Percentiles rank a stretch among this genome's conserved stretches.
These are phyloP conservation scores for Aureobasidium sp. DNA, from an alignment of 2,329 filamentous ascomycete genomes.

Conservation along the genomic window DNA sequence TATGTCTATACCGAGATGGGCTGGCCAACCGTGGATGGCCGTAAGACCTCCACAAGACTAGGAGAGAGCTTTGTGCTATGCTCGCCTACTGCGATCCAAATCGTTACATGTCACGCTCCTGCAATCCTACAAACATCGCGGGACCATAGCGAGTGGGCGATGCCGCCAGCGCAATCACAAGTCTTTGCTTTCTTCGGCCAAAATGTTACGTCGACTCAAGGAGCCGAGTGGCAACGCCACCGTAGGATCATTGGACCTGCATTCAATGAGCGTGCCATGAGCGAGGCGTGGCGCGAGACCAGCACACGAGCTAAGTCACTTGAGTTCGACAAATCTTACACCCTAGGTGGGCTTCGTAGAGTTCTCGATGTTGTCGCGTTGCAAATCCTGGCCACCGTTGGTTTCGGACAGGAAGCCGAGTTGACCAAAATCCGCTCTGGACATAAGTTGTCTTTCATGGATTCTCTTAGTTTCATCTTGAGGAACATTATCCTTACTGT, in stretches of 20 bases:
- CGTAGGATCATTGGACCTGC: slow-evolving; percentile 24
- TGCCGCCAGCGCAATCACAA: not conserved
- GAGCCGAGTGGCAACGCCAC: slow-evolving; percentile 24
- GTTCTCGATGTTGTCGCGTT: not conserved
- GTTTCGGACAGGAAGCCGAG: not conserved
- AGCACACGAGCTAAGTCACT: not conserved
- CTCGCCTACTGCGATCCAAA: not conserved
- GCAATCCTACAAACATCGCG: not conserved
- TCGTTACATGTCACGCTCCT: not conserved
- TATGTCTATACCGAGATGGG: not conserved
- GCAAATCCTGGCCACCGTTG: not conserved
- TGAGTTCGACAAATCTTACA: not conserved
- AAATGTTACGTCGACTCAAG: slow-evolving; percentile 20
- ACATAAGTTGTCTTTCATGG: not conserved
- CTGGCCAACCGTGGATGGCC: not conserved
- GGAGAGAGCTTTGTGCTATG: not conserved
- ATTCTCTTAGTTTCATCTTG: not conserved
- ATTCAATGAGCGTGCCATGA: slow-evolving; percentile 27
- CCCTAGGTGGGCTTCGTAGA: not conserved
- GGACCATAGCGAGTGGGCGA: not conserved
- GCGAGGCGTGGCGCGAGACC: slow-evolving; percentile 24
- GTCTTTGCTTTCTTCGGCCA: slow-evolving; percentile 17
- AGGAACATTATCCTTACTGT: not conserved
- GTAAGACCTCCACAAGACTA: not conserved
- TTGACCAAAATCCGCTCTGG: not conserved